Evolutionary conservation across 2,329 filamentous ascomycete genomes (phyloP), one percentile per base, ranked within the genome.

Genomic region (Dryadomyces sulphureus): DNA sequence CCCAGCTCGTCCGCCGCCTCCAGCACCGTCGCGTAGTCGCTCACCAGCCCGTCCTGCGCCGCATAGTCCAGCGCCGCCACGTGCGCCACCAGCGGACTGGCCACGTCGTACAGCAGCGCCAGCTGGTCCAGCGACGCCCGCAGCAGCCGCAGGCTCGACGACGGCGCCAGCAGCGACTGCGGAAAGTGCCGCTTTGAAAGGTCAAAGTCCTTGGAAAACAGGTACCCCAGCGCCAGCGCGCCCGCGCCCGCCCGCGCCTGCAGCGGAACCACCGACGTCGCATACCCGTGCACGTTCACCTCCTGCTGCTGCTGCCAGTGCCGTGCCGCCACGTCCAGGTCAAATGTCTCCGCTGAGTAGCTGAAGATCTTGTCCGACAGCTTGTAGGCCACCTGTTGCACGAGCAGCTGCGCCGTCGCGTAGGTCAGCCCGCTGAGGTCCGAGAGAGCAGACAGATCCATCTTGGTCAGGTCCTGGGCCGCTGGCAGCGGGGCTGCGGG

Each of bases 311-410:
- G 63, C 43, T 77, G 73, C 92, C 92, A 98, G 54, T 77, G 65
- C 62, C 81, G 84, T 45, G 85, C 80, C 41, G 89, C 87, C 51
- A 81, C 65, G 62, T 96, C 90, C 53, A 98, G 75, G 60, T 93
- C 85, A 59, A 95, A 96, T 14, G 86, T 84, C 58, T 94, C 85
- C 24, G 89, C 87, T 3, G 90, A 96, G 70, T 94, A 96, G 47
- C 89, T 84, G 69, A 94, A 98, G 66, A 96, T 80, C 72, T 94
- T 94, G 71, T 96, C 89, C 47, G 90, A 96, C 50, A 98, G 74
- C 52, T 85, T 77, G 67, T 94, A 98, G 50, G 90, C 87, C 53
- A 96, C 83, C 66, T 98, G 92, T 69, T 98, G 92, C 53, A 96
- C 83, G 47, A 98, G 77, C 20, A 87, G 79, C 67, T 98, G 92